Evolutionary conservation across 768 basidiomycete species (phyloP).

Genomic region (Auriculariales sp.): DNA sequence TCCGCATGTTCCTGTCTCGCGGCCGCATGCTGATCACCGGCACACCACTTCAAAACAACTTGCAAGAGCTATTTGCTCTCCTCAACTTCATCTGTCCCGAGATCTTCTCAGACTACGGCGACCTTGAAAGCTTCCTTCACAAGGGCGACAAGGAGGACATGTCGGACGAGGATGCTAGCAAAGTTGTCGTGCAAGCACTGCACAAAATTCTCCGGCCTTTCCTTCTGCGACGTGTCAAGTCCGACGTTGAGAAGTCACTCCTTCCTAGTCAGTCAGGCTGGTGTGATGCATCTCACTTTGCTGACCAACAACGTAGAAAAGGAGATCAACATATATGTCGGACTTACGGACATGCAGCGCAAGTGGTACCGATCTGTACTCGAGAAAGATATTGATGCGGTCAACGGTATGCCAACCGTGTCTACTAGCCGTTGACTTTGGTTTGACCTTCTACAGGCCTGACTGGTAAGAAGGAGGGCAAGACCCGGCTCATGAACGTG

Average conservation of each 20-base stretch:
- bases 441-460: conserved; percentile 34
- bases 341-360: conserved; percentile 91
- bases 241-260: conserved; percentile 92
- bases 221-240: conserved; percentile 84
- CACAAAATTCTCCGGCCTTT: conserved; percentile 96
- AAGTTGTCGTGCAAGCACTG: conserved; percentile 88
- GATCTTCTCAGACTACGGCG: conserved; percentile 81
- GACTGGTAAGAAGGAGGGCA: conserved; percentile 96
- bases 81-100: conserved; percentile 96
- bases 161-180: conserved; percentile 65
- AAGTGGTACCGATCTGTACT: conserved; percentile 95
- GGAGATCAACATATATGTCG: conserved; percentile 97
- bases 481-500: conserved; percentile 94
- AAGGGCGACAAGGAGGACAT: conserved; percentile 61
- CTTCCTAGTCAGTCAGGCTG: conserved; percentile 52
- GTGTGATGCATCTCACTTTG: neutral
- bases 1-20: conserved; percentile 76
- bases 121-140: conserved; percentile 87
- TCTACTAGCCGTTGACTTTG: neutral
- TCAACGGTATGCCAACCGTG: conserved; percentile 51
- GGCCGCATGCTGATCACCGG: conserved; percentile 91
- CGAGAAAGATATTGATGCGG: conserved; percentile 97
- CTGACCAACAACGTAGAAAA: conserved; percentile 44
- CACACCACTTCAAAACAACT: conserved; percentile 90
- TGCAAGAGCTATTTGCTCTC: conserved; percentile 87